Evolutionary conservation across 345 rosid genomes (phyloP), one percentile per base, ranked within the genome.

Genomic region (Microthlaspi erraticum): DNA sequence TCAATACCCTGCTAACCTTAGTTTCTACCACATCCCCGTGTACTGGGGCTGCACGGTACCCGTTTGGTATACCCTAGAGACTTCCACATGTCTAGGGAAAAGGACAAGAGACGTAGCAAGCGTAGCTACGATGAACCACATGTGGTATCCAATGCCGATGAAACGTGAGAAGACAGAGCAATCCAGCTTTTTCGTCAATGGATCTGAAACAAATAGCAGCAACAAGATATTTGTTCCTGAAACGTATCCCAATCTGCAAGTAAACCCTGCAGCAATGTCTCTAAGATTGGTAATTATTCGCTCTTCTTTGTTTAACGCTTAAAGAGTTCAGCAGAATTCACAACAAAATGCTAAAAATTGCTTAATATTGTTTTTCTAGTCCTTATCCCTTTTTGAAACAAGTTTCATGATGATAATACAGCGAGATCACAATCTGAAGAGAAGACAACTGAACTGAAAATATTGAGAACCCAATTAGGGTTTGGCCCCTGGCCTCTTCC

Each of bases 261-360:
- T 88, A 51, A 88, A 91, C 75, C 97, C 95, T 16, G 91, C 92
- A 38, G 95, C 97, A n/a, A n/a, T n/a, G n/a, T n/a, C n/a, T n/a
- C n/a, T n/a, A n/a, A n/a, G n/a, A n/a, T n/a, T n/a, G n/a, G n/a
- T n/a, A n/a, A n/a, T n/a, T n/a, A n/a, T n/a, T n/a, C n/a, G n/a
- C n/a, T n/a, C n/a, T n/a, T n/a, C n/a, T n/a, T n/a, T n/a, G n/a
- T n/a, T n/a, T n/a, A n/a, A n/a, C n/a, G n/a, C n/a, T n/a, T n/a
- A n/a, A n/a, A n/a, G n/a, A n/a, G n/a, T n/a, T n/a, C n/a, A n/a
- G n/a, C n/a, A n/a, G n/a, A n/a, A n/a, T n/a, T n/a, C n/a, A n/a
- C n/a, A n/a, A n/a, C n/a, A n/a, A n/a, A n/a, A n/a, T n/a, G n/a
- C n/a, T n/a, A n/a, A n/a, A n/a, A n/a, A n/a, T n/a, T n/a, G n/a